Evolutionary conservation across 2,329 filamentous ascomycete species (phyloP), one percentile per base, ranked within the genome.

Genomic region (Colletotrichum lupini): DNA sequence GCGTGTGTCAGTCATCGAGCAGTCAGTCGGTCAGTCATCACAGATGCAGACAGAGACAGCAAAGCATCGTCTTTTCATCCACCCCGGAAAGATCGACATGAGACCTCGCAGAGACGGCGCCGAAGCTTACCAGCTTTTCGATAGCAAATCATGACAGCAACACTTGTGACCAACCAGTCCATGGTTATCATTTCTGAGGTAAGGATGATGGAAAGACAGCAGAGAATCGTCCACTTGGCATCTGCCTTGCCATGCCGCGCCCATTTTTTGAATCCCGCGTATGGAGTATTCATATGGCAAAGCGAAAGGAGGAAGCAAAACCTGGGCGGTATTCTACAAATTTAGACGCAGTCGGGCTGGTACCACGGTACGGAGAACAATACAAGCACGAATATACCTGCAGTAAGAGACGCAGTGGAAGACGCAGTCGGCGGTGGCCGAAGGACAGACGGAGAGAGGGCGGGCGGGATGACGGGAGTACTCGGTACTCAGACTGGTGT

Each of bases 21-120:
- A 19, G 11, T 32, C 12, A 26, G 35, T 46, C 60, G 9, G 28
- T 35, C 60, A 35, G 19, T 35, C 60, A 53, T 64, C 46, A 55
- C 32, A 16, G 22, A 53, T n/a, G 28, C 24, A 28, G 53, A 30
- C 49, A 32, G 46, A 16, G 22, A 37, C n/a, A 24, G n/a, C n/a
- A n/a, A 16, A 16, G 11, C 19, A 52, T 2, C 49, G 42, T 49
- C 60, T 11, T n/a, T 42, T 42, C 37, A 42, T 42, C 37, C 12
- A 12, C 60, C 55, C 30, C 46, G 19, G 62, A 59, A 60, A n/a
- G 68, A 67, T 71, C 55, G 32, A 35, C 56, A 58, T 52, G 46
- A 60, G 68, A 67, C 65, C 57, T 66, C 53, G 32, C 19, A 46
- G 46, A 53, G 60, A 63, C n/a, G 60, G 46, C 46, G 60, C 46